These are phyloP conservation scores for Thelonectria discophora DNA, from an alignment of 2,329 filamentous ascomycete genomes.

Conservation along the genomic window DNA sequence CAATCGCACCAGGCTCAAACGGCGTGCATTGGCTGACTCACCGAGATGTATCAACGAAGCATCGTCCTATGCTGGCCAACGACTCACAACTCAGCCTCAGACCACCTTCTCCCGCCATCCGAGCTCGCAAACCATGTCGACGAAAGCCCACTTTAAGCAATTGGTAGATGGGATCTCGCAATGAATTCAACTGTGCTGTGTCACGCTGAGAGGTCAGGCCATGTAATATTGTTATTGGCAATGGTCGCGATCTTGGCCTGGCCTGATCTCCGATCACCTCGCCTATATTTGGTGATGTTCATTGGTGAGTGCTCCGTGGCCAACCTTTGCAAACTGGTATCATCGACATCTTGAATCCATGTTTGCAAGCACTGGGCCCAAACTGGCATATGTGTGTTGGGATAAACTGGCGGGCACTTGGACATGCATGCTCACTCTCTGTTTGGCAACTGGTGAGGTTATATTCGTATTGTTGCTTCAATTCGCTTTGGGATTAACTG, in stretches of 20 bases:
- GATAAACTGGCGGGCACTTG: no score
- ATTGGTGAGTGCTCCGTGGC: background rate
- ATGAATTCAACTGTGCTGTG: background rate
- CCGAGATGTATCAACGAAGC: background rate
- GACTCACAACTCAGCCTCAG: background rate
- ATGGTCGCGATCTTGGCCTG: background rate
- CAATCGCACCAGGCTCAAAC: no score
- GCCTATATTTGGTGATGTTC: background rate
- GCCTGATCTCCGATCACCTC: background rate
- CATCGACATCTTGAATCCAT: no score
- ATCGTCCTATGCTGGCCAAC: background rate
- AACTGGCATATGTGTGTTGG: no score
- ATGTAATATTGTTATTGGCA: background rate
- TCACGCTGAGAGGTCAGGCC: background rate
- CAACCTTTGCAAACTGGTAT: no score
- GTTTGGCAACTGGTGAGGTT: no score
- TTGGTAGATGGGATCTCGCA: background rate
- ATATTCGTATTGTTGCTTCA: no score
- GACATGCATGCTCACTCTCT: no score
- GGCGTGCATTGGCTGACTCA: background rate
- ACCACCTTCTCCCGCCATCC: background rate
- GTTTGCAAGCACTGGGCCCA: no score
- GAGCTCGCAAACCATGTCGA: background rate
- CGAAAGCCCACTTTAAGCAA: background rate
- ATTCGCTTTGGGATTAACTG: no score